Percentiles rank a stretch among this genome's conserved stretches.
Conservation (phyloP, 2,329 filamentous ascomycete species). For the Sclerotinia minor region DNA sequence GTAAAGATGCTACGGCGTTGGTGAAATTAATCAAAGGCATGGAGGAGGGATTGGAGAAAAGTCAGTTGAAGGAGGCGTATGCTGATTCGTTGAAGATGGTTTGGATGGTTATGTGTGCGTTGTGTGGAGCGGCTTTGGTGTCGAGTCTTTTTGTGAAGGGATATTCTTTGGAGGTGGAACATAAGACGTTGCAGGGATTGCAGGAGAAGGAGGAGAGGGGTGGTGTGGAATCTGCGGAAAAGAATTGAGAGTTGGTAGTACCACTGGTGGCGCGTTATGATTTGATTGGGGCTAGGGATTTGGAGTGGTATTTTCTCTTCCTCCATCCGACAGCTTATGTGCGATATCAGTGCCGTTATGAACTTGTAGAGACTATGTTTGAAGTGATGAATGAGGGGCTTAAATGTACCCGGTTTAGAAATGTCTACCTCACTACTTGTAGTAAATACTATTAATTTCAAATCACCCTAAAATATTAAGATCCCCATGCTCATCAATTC, state of each 20-base stretch:
- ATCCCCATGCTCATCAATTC: too few species aligned
- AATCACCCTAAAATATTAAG: too few species aligned
- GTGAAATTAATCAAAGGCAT: constrained; percentile 38
- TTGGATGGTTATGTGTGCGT: constrained; percentile 56
- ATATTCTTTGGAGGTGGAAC: constrained; percentile 49
- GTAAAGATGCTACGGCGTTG: constrained; percentile 39
- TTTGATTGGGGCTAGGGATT: neutral
- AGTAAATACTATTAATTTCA: neutral
- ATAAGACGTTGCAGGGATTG: constrained; percentile 50
- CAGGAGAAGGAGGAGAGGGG: constrained; percentile 44
- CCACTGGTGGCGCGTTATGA: neutral
- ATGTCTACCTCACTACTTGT: neutral
- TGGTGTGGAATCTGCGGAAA: constrained; percentile 23
- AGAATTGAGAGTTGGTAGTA: neutral
- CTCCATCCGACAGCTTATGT: neutral
- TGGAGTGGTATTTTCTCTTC: neutral
- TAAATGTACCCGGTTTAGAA: neutral
- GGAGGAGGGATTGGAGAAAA: constrained; percentile 43
- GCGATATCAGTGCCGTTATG: neutral
- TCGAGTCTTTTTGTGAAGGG: constrained; percentile 52
- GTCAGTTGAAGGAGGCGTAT: constrained; percentile 53
- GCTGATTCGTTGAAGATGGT: constrained; percentile 55
- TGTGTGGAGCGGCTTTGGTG: constrained; percentile 52
- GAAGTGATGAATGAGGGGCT: neutral
- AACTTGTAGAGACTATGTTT: neutral